These are phyloP conservation scores for Asclepias syriaca DNA, from an alignment of 257 asterid species.

Conservation along the genomic window DNA sequence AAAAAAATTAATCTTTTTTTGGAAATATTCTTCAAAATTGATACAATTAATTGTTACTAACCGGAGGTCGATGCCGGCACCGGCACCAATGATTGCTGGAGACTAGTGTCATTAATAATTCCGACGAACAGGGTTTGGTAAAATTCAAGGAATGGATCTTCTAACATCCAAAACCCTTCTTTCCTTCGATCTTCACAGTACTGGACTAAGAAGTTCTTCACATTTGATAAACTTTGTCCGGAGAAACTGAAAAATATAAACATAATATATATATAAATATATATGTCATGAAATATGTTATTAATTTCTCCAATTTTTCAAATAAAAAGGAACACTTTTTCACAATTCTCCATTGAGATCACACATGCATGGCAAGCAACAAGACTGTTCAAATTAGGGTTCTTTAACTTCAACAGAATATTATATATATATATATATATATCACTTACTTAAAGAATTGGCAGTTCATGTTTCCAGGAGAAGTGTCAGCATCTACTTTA, in stretches of 20 bases:
- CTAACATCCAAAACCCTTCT: constrained; percentile 46
- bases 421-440: too few species aligned
- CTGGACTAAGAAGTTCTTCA: constrained; percentile 51
- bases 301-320: too few species aligned
- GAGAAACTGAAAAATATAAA: constrained; percentile 34
- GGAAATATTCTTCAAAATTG: not conserved
- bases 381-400: too few species aligned
- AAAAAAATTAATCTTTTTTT: too few species aligned
- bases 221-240: constrained; percentile 35
- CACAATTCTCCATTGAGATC: too few species aligned
- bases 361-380: too few species aligned
- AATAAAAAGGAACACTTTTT: too few species aligned
- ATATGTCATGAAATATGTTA: not conserved
- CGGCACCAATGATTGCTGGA: constrained; percentile 23
- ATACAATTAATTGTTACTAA: too few species aligned
- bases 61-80: too few species aligned
- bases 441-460: constrained; percentile 53
- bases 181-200: constrained; percentile 48
- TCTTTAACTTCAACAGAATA: too few species aligned
- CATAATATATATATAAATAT: not conserved
- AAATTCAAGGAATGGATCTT: constrained; percentile 50
- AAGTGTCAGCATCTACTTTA: constrained; percentile 24
- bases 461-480: constrained; percentile 34
- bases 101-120: constrained; percentile 13
- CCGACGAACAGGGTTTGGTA: constrained; percentile 57